These are phyloP conservation scores for Tolypocladium pustulatum DNA, from an alignment of 2,329 filamentous ascomycete genomes.

Conservation along the genomic window DNA sequence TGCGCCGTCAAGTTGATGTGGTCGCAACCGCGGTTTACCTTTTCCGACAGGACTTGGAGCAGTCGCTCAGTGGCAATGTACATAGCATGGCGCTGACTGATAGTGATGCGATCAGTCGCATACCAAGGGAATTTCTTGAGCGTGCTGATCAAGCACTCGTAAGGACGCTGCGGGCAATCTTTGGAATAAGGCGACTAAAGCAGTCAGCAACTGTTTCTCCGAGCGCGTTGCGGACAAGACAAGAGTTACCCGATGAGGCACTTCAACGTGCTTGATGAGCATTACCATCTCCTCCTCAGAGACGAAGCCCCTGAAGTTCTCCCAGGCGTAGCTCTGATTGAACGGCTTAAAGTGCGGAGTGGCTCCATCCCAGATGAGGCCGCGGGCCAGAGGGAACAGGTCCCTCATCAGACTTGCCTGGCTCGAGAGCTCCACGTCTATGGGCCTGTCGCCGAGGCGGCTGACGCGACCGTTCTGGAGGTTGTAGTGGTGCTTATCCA, in stretches of 20 bases:
- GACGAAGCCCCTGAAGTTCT: constrained; percentile 49
- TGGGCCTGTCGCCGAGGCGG: constrained; percentile 45
- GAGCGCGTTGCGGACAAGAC: neutral
- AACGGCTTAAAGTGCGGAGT: constrained; percentile 27
- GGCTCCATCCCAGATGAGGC: constrained; percentile 42
- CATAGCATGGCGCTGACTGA: constrained; percentile 43
- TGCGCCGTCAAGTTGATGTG: constrained; percentile 36
- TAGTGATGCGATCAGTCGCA: constrained; percentile 43
- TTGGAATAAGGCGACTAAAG: constrained; percentile 46
- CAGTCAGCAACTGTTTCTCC: constrained; percentile 1
- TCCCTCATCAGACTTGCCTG: constrained; percentile 48
- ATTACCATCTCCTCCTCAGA: constrained; percentile 53
- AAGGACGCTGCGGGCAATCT: constrained; percentile 53
- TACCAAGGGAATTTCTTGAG: constrained; percentile 55
- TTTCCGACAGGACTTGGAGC: constrained; percentile 31
- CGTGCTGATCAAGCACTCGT: constrained; percentile 55
- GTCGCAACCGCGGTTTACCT: constrained; percentile 28
- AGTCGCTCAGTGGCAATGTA: constrained; percentile 40
- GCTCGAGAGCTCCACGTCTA: constrained; percentile 46
- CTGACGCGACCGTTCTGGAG: constrained; percentile 26
- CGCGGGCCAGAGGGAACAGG: constrained; percentile 48
- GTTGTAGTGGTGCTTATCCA: constrained; percentile 35
- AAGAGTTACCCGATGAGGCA: constrained; percentile 46
- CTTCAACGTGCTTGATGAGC: constrained; percentile 53
- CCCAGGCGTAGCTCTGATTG: constrained; percentile 31